phyloP scores from a whole-genome alignment of 1,284 basidiomycete genomes.

The Trametes versicolor region DNA sequence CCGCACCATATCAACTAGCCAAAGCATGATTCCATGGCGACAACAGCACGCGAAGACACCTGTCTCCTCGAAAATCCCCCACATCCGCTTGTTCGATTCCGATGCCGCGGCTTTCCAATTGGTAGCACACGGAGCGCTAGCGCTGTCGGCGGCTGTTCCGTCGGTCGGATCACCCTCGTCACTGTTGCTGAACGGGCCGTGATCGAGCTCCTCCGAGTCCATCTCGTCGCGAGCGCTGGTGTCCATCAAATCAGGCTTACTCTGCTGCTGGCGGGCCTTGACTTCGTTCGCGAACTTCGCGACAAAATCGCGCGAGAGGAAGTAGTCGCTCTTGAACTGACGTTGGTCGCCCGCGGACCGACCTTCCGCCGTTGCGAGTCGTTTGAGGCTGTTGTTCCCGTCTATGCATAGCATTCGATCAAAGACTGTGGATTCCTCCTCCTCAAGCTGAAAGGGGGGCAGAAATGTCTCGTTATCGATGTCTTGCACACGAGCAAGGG shows the following conservation, averaged over 20 bases:
- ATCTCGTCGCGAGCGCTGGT: not conserved
- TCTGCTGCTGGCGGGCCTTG: conserved; percentile 6
- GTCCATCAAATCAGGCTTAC: not conserved
- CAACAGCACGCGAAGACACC: conserved; percentile 47
- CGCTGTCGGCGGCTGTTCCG: conserved; percentile 8
- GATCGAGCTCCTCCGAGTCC: conserved; percentile 4
- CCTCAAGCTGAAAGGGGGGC: not conserved
- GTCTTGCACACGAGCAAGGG: not conserved
- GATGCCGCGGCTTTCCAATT: conserved; percentile 48
- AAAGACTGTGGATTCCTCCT: not conserved
- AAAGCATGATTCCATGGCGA: conserved; percentile 39
- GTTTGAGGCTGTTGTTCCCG: not conserved
- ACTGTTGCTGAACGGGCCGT: not conserved
- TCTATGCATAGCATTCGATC: not conserved
- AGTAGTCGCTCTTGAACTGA: conserved; percentile 35
- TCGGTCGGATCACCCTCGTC: conserved; percentile 36
- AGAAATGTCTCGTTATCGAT: not conserved
- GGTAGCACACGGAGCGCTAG: too few species aligned
- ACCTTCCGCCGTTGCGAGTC: conserved; percentile 19
- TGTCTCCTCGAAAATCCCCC: conserved; percentile 44
- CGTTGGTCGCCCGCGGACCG: conserved; percentile 29
- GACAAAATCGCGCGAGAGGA: conserved; percentile 37
- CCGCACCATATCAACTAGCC: conserved; percentile 41
- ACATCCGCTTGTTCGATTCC: conserved; percentile 45
- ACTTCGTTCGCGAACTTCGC: conserved; percentile 47